phyloP scores from a whole-genome alignment of 306 rosid species.

The Cucurbita ficifolia region DNA sequence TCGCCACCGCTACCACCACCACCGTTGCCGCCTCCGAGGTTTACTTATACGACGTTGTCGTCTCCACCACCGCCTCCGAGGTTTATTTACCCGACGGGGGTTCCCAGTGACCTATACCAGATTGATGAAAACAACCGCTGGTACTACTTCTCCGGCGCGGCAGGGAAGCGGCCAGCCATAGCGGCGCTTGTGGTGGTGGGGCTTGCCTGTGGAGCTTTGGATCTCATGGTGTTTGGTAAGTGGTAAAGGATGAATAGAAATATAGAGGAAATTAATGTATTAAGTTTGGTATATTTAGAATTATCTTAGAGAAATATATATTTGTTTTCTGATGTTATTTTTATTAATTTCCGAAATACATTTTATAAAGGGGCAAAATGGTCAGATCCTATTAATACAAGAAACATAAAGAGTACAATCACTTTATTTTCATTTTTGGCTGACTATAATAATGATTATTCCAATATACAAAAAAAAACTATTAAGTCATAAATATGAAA shows the following conservation, averaged over 20 bases:
- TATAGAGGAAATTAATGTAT: neutral
- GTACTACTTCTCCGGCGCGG: slow-evolving; percentile 17
- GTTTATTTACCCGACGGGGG: slow-evolving; percentile 41
- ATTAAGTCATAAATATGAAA: neutral
- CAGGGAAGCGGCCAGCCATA: slow-evolving; percentile 2
- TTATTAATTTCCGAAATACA: neutral
- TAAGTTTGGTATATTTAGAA: neutral
- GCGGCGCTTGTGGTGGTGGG: slow-evolving; percentile 15
- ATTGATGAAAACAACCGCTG: slow-evolving; percentile 12
- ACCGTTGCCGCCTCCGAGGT: slow-evolving; percentile 48
- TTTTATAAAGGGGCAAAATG: neutral
- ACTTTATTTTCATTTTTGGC: neutral
- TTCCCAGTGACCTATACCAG: slow-evolving; percentile 26
- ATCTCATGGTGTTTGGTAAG: slow-evolving; percentile 3
- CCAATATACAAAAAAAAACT: neutral
- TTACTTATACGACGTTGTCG: slow-evolving; percentile 1
- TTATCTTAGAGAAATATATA: too few relatives aligned
- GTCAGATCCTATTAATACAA: neutral
- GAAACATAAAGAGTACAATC: neutral
- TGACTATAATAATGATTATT: neutral
- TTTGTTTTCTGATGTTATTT: neutral
- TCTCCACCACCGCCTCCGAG: slow-evolving; percentile 59
- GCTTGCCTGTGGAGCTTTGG: slow-evolving; percentile 17
- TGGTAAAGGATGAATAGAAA: neutral
- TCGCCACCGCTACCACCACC: slow-evolving; percentile 18